phyloP scores from a whole-genome alignment of 129 eudicot species.

The Flaveria linearis region DNA sequence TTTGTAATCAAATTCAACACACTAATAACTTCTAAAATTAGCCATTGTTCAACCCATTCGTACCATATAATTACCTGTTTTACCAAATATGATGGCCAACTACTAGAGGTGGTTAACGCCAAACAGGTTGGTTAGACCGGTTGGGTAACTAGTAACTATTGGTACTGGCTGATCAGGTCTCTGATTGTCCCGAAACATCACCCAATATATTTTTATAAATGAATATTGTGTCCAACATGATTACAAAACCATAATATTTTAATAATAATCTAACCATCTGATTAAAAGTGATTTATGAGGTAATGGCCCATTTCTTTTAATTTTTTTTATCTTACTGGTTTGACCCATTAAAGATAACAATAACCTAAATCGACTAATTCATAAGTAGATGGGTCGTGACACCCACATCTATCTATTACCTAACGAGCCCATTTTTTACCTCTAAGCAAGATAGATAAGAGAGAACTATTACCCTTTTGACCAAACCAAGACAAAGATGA shows the following conservation, averaged over 20 bases:
- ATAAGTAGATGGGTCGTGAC: background rate
- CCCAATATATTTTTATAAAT: background rate
- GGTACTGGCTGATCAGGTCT: too few species aligned
- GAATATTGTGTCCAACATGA: background rate
- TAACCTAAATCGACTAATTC: background rate
- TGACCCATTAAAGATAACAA: background rate
- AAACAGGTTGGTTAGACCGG: too few species aligned
- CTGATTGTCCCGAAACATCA: background rate
- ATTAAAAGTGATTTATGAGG: background rate
- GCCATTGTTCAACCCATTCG: too few species aligned
- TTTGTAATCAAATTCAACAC: too few species aligned
- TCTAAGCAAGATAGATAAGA: constrained; percentile 1
- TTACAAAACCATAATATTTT: background rate
- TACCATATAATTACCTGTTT: too few species aligned
- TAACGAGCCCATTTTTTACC: background rate
- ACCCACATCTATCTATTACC: background rate
- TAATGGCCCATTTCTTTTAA: background rate
- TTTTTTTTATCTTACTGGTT: background rate
- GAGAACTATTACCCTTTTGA: constrained; percentile 66
- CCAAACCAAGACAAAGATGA: constrained; percentile 95
- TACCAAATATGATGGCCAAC: too few species aligned
- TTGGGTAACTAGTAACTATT: too few species aligned
- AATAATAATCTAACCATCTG: background rate
- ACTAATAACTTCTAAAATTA: too few species aligned
- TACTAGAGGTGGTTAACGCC: too few species aligned